These are phyloP conservation scores for Zymoseptoria tritici DNA, from an alignment of 2,329 filamentous ascomycete species.

Conservation along the genomic window DNA sequence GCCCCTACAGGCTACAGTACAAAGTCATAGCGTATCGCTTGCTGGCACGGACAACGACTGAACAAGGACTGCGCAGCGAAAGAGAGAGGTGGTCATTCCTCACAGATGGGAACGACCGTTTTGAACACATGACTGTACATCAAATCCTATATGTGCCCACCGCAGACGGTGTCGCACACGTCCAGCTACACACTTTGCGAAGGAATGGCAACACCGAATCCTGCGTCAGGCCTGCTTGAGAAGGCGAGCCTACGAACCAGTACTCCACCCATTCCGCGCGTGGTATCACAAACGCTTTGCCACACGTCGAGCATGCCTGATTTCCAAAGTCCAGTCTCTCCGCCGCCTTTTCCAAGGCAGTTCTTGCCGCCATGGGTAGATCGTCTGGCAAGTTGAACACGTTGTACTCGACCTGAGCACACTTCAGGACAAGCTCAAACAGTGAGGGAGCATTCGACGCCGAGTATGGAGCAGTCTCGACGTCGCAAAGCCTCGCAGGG, in stretches of 20 bases:
- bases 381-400: conserved; percentile 19
- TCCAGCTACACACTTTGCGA: conserved; percentile 27
- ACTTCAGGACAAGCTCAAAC: conserved; percentile 29
- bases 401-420: conserved; percentile 18
- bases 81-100: background rate
- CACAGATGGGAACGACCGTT: background rate
- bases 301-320: conserved; percentile 28
- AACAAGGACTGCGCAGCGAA: background rate
- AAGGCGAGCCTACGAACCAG: conserved; percentile 24
- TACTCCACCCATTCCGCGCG: conserved; percentile 33
- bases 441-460: conserved; percentile 25
- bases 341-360: conserved; percentile 16
- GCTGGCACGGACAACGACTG: background rate
- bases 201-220: conserved; percentile 29
- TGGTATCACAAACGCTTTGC: conserved; percentile 22
- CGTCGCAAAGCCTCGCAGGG: background rate
- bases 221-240: conserved; percentile 20
- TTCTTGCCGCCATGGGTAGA: conserved; percentile 16
- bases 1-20: no score
- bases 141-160: conserved; percentile 4
- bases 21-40: no score
- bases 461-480: background rate
- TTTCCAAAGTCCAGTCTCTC: conserved; percentile 19
- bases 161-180: conserved; percentile 23
- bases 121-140: background rate